These are phyloP conservation scores for Ogataea angusta DNA, from an alignment of 805 yeast genomes.

Conservation along the genomic window DNA sequence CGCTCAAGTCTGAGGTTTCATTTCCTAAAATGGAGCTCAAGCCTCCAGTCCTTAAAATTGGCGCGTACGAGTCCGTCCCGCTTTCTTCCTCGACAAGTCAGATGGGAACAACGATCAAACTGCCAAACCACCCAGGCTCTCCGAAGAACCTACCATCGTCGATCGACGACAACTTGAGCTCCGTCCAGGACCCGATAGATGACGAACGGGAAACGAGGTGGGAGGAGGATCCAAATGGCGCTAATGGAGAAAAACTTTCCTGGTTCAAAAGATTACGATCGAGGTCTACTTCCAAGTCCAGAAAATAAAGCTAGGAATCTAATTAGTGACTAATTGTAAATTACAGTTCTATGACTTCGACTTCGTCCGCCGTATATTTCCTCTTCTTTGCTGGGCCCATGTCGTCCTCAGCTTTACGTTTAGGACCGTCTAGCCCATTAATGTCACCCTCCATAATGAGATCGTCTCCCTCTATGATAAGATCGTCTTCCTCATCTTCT, in stretches of 20 bases:
- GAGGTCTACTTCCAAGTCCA: slow-evolving; percentile 23
- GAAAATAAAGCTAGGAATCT: slow-evolving; percentile 8
- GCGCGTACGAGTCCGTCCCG: slow-evolving; percentile 2
- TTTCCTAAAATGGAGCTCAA: not conserved
- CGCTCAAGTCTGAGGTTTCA: not conserved
- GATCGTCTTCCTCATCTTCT: slow-evolving; percentile 20
- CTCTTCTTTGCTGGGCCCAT: slow-evolving; percentile 17
- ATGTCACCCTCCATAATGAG: slow-evolving; percentile 19
- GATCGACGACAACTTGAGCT: slow-evolving; percentile 12
- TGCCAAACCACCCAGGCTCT: slow-evolving; percentile 15
- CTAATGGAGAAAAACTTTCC: slow-evolving; percentile 26
- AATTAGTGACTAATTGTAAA: not conserved
- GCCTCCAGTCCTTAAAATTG: slow-evolving; percentile 15
- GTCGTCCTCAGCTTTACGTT: slow-evolving; percentile 12
- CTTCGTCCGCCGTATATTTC: slow-evolving; percentile 9
- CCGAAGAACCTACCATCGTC: slow-evolving; percentile 15
- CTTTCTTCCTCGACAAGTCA: slow-evolving; percentile 4
- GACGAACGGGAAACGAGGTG: slow-evolving; percentile 33
- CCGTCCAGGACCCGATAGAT: slow-evolving; percentile 5
- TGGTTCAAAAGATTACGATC: slow-evolving; percentile 47
- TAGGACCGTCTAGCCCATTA: slow-evolving; percentile 17
- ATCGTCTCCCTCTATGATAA: slow-evolving; percentile 20
- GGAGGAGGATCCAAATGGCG: slow-evolving; percentile 18
- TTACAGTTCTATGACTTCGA: slow-evolving; percentile 8
- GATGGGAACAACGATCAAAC: slow-evolving; percentile 10